Evolutionary conservation across 2,329 filamentous ascomycete genomes (phyloP), one percentile per base, ranked within the genome.

Genomic region (Colletotrichum echinochloae): DNA sequence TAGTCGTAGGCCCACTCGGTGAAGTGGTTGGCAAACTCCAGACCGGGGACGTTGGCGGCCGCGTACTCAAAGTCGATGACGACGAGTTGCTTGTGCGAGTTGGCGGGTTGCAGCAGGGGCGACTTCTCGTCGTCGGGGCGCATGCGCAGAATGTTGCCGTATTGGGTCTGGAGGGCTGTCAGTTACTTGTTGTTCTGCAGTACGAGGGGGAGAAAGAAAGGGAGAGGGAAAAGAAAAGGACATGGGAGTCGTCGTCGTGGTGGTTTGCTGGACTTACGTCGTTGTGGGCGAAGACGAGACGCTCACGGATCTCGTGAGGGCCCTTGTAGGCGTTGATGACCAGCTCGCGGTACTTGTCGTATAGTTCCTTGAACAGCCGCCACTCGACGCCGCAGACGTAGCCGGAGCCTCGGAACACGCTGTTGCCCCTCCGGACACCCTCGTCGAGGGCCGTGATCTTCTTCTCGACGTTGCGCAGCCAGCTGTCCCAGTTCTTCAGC

Each of bases 61-160:
- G 96, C 93, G 78, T 99, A 99, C 78, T 99, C 96, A 77, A 99
- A 99, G 79, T 99, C 96, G 77, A 99, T 99, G 73, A 99, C 96
- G 20, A 98, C 88, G 18, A 99, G 88, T 81, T 97, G 95, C 81
- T 97, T 98, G 83, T 99, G 96, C 75, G 95, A 91, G 81, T 98
- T 98, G 69, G 93, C 91, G 0, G 96, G 94, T 60, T 96, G 89
- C 14, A 98, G 87, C 9, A 98, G 88, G 0, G 95, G 96, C 0
- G 95, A 98, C 75, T 94, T 91, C 74, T 94, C 88, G 79, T 90
- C 87, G 65, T 90, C 86, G 2, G 88, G 88, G 3, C 85, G 84
- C 60, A 91, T 81, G 46, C 95, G 94, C 60, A 99, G 89, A 73
- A 99, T 96, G 78, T 99, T 99, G 73, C 96, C 96, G 77, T 99